Evolutionary conservation across 306 rosid species (phyloP), one percentile per base, ranked within the genome.

Genomic region (Spatholobus suberectus): DNA sequence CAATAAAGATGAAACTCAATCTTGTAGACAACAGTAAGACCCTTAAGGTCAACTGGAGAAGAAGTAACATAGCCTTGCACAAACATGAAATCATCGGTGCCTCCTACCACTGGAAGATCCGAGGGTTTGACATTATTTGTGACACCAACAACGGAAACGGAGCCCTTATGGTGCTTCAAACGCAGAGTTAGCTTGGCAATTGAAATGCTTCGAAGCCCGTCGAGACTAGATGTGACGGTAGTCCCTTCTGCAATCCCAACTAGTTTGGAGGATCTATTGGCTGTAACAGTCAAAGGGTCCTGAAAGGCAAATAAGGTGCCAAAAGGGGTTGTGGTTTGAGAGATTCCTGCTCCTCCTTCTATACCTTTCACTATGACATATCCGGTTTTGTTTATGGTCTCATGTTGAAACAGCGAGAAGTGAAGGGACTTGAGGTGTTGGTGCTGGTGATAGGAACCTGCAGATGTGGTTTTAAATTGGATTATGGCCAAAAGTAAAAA

Each of bases 21-120:
- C 93, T 90, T 94, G 82, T 91, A 92, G 49, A 66, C 75, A 75
- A 94, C 94, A 0, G 91, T 90, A 17, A 80, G 5, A 47, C 96
- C 94, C 67, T 26, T 81, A 23, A 91, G 87, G 86, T 86, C 69
- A 54, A 94, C 90, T 0, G 94, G 97, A 23, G 96, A 91, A 34
- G 97, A 80, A 0, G 92, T 92, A 37, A 92, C 74, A 47, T 88
- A 89, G 44, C 96, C 98, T 75, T 94, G 97, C 35, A 90, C 98
- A 41, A 94, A 90, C 90, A 84, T 7, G 86, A 92, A 94, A 71
- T 91, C 96, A 0, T 88, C 94, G 0, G 97, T 92, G 47, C 98
- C 98, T 80, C 98, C 97, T 2, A 92, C 94, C 0, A 94, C 89
- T 0, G 98, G 97, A 59, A 80, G 92, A 77, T 92, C 80, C 0